Evolutionary conservation across 2,329 filamentous ascomycete species (phyloP).

Genomic region (Teratosphaeria zuluensis): DNA sequence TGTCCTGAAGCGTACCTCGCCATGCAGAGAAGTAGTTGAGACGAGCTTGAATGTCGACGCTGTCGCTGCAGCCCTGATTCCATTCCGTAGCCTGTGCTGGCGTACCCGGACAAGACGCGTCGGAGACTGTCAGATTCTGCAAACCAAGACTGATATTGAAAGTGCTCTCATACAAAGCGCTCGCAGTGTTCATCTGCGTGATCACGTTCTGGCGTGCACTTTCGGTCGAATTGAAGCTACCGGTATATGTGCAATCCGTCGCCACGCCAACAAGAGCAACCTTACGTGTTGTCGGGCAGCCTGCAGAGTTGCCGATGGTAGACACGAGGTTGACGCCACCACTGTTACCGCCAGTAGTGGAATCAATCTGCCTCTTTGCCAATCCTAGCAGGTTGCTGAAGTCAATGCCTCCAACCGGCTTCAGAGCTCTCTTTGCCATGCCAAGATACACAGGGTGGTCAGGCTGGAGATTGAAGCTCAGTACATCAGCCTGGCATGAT

Average conservation of each 20-base stretch:
- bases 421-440: slow-evolving; percentile 45
- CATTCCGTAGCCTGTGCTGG: slow-evolving; percentile 61
- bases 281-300: slow-evolving; percentile 81
- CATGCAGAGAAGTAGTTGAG: slow-evolving; percentile 82
- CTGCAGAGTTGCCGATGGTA: slow-evolving; percentile 71
- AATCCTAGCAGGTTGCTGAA: slow-evolving; percentile 57
- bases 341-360: slow-evolving; percentile 61
- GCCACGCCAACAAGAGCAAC: slow-evolving; percentile 87
- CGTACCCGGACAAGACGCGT: slow-evolving; percentile 62
- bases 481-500: slow-evolving; percentile 60
- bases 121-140: slow-evolving; percentile 71
- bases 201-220: slow-evolving; percentile 69
- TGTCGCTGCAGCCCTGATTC: slow-evolving; percentile 65
- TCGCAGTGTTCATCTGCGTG: slow-evolving; percentile 73
- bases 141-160: slow-evolving; percentile 95
- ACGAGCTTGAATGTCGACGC: slow-evolving; percentile 59
- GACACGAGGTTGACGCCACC: slow-evolving; percentile 67
- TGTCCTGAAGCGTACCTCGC: slow-evolving; percentile 68
- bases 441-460: slow-evolving; percentile 55
- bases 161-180: slow-evolving; percentile 73
- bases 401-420: slow-evolving; percentile 51
- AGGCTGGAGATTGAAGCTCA: slow-evolving; percentile 67
- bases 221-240: slow-evolving; percentile 55
- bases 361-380: slow-evolving; percentile 53
- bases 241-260: slow-evolving; percentile 83